Percentiles rank a stretch among this genome's conserved stretches.
Conservation (phyloP, 257 asterid species). For the Solanum habrochaites region DNA sequence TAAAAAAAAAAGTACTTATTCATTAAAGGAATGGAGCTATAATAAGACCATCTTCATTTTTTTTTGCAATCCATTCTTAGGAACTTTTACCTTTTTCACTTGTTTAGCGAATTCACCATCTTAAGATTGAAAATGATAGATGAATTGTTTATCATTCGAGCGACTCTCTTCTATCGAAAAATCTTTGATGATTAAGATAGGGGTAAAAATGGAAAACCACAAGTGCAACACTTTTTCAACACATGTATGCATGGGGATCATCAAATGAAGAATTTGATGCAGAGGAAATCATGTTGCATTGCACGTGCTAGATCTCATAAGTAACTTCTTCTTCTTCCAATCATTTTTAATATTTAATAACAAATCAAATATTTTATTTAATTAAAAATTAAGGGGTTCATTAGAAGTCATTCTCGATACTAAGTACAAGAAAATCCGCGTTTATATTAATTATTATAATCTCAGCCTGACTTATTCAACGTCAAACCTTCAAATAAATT, state of each 20-base stretch:
- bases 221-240: conserved; percentile 8
- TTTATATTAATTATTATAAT: not conserved
- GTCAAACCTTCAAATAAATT: not conserved
- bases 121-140: not conserved
- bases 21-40: not conserved
- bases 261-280: conserved; percentile 26
- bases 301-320: not conserved
- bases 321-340: not conserved
- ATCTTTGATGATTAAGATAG: not conserved
- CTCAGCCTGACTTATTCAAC: not conserved
- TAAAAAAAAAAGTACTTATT: too few species aligned
- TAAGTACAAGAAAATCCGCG: not conserved
- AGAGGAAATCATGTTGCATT: conserved; percentile 7
- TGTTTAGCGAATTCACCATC: not conserved
- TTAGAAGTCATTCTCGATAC: not conserved
- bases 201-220: not conserved
- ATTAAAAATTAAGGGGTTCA: not conserved
- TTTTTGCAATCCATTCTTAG: too few species aligned
- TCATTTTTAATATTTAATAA: not conserved
- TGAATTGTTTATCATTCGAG: too few species aligned
- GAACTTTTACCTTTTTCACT: not conserved
- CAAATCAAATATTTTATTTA: not conserved
- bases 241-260: conserved; percentile 34
- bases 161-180: not conserved
- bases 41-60: not conserved